phyloP scores from a whole-genome alignment of 164 flowering plant genomes.

The Liquidambar formosana region DNA sequence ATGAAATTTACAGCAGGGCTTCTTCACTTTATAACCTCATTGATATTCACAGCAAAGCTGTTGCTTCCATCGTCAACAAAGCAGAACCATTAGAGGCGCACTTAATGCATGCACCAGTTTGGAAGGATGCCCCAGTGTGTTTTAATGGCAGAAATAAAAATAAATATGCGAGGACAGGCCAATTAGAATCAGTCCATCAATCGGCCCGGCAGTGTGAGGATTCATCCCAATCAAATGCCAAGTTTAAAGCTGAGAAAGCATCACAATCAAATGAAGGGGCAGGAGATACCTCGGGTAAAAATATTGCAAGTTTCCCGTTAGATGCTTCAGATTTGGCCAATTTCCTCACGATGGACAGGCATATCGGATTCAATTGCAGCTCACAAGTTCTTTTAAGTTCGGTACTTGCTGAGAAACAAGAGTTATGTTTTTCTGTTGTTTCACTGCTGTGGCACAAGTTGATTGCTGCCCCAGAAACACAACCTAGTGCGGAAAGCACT shows the following conservation, averaged over 20 bases:
- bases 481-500: conserved; percentile 83
- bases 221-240: conserved; percentile 25
- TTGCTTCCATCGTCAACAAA: conserved; percentile 87
- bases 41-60: conserved; percentile 83
- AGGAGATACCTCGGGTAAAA: conserved; percentile 42
- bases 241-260: conserved; percentile 35
- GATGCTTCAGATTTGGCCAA: conserved; percentile 97
- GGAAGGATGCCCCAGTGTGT: conserved; percentile 46
- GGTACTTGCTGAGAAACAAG: conserved; percentile 84
- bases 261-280: conserved; percentile 35
- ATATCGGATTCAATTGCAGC: conserved; percentile 76
- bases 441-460: conserved; percentile 92
- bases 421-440: conserved; percentile 89
- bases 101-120: conserved; percentile 47
- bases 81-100: conserved; percentile 88
- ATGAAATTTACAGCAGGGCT: conserved; percentile 70
- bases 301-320: conserved; percentile 54
- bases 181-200: conserved; percentile 32
- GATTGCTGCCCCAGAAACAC: conserved; percentile 87
- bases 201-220: conserved; percentile 24
- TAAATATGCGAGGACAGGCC: conserved; percentile 26
- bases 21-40: conserved; percentile 87
- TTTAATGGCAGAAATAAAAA: conserved; percentile 35
- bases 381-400: conserved; percentile 71
- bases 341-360: conserved; percentile 87